Conservation (phyloP, 2,329 filamentous ascomycete species). For the Chalaropsis ovoidea region DNA sequence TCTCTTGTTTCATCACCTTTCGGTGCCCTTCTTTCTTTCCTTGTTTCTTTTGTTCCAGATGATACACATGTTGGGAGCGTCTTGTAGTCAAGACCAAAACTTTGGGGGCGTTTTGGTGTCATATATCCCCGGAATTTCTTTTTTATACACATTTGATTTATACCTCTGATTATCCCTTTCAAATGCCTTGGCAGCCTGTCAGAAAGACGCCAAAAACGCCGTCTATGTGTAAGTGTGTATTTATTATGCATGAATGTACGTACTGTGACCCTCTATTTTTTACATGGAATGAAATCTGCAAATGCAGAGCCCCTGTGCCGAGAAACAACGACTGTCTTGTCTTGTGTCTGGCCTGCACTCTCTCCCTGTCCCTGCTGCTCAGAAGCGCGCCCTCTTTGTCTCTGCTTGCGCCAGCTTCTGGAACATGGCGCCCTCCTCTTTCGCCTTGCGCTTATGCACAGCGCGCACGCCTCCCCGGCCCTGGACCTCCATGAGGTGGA, state of each 20-base stretch:
- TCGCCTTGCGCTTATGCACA: constrained; percentile 19
- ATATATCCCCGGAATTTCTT: background rate
- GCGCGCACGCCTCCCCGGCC: constrained; percentile 17
- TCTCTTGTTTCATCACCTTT: background rate
- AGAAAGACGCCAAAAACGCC: background rate
- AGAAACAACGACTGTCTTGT: background rate
- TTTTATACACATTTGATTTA: background rate
- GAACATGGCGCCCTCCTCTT: constrained; percentile 19
- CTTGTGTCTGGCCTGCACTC: background rate
- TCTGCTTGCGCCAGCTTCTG: constrained; percentile 15
- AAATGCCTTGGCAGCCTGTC: too few species aligned
- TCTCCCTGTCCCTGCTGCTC: background rate
- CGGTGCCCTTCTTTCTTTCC: background rate
- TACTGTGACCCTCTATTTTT: constrained; percentile 16
- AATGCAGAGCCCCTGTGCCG: background rate
- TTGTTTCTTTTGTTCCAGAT: constrained; percentile 1
- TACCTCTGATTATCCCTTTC: too few species aligned
- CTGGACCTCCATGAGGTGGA: constrained; percentile 37
- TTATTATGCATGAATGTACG: constrained; percentile 6
- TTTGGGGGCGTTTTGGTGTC: constrained; percentile 3
- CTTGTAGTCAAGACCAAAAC: constrained; percentile 8
- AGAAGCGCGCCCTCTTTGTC: constrained; percentile 17
- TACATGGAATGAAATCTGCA: background rate
- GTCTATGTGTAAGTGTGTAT: background rate
- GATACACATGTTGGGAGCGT: constrained; percentile 4